These are phyloP conservation scores for Sisymbrium altissimum DNA, from an alignment of 345 rosid species.

Conservation along the genomic window DNA sequence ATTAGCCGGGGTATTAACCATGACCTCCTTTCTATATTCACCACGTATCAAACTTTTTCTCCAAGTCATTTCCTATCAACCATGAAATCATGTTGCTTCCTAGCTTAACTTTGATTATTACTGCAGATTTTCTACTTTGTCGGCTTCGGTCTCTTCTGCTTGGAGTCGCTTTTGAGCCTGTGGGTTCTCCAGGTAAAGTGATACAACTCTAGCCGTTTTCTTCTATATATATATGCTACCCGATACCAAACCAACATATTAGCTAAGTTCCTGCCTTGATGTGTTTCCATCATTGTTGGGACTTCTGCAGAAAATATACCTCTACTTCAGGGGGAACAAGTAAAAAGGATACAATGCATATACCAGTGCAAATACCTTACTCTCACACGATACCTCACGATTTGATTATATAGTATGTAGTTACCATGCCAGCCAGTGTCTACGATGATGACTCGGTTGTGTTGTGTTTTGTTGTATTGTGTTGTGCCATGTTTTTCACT, in stretches of 20 bases:
- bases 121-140: slow-evolving; percentile 85
- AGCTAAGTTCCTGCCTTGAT: slow-evolving; percentile 5
- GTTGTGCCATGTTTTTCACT: not conserved
- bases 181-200: slow-evolving; percentile 92
- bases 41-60: not conserved
- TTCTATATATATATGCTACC: not conserved
- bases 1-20: slow-evolving; percentile 78
- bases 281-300: not conserved
- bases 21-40: not conserved
- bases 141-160: slow-evolving; percentile 86
- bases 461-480: not conserved
- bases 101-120: not conserved
- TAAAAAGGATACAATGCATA: slow-evolving; percentile 16
- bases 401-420: not conserved
- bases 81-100: not conserved
- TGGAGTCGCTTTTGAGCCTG: slow-evolving; percentile 82
- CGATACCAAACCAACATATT: not conserved
- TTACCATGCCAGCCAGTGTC: not conserved
- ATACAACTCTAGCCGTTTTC: not conserved
- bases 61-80: not conserved
- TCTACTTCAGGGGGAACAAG: slow-evolving; percentile 79
- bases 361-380: slow-evolving; percentile 5
- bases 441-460: not conserved
- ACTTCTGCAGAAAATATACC: slow-evolving; percentile 71
- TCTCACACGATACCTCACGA: not conserved